Percentiles rank a stretch among this genome's conserved stretches.
These are phyloP conservation scores for Penicillium robsamsonii DNA, from an alignment of 495 filamentous ascomycete genomes.

Conservation along the genomic window DNA sequence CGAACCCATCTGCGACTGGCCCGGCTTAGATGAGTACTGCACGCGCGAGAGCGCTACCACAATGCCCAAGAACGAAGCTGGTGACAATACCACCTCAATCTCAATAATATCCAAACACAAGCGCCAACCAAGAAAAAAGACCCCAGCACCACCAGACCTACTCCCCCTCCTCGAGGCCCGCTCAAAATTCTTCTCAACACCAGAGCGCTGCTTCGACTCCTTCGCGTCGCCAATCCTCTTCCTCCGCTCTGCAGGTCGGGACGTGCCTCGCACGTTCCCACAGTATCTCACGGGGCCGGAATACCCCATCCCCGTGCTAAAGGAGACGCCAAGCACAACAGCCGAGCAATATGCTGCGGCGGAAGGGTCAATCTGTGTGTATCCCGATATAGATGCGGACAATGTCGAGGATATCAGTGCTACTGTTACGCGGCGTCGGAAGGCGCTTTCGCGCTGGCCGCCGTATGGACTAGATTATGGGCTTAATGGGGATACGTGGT, in stretches of 20 bases:
- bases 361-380: conserved; percentile 1
- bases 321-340: conserved; percentile 2
- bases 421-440: conserved; percentile 30
- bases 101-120: conserved; percentile 11
- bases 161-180: conserved; percentile 40
- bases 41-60: background rate
- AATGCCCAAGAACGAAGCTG: background rate
- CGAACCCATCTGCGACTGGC: conserved; percentile 45
- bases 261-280: conserved; percentile 37
- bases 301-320: conserved; percentile 37
- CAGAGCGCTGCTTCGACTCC: conserved; percentile 54
- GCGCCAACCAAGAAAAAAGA: conserved; percentile 8
- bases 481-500: conserved; percentile 18
- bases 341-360: background rate
- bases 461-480: conserved; percentile 42
- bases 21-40: conserved; percentile 40
- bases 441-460: conserved; percentile 41
- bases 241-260: conserved; percentile 49
- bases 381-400: conserved; percentile 7
- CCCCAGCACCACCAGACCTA: conserved; percentile 31
- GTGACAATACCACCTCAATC: background rate
- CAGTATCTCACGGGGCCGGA: conserved; percentile 35
- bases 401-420: conserved; percentile 2
- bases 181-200: conserved; percentile 42
- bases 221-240: conserved; percentile 61